A percentile compares a stretch with the other conserved stretches of the same genome.
Conservation (phyloP, 192 early-diverging fungal species). For the Chytriomyces sp. region DNA sequence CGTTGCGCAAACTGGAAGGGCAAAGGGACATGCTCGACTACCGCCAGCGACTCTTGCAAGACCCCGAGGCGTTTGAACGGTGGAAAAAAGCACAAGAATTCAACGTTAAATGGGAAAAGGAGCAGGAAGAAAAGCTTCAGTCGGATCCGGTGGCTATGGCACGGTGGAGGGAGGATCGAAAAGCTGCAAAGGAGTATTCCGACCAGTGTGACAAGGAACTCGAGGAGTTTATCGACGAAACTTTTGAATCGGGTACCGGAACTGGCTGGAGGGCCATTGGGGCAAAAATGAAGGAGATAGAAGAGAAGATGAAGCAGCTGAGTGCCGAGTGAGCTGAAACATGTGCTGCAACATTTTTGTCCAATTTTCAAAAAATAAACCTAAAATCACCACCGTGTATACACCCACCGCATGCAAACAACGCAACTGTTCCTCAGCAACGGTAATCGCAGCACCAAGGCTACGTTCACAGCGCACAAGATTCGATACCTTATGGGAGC, state of each 20-base stretch:
- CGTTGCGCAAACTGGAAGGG: background rate
- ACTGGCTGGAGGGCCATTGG: background rate
- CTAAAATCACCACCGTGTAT: no score
- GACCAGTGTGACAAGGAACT: background rate
- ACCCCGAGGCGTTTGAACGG: constrained; percentile 13
- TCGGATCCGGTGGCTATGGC: background rate
- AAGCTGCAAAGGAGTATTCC: constrained; percentile 10
- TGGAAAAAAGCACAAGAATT: background rate
- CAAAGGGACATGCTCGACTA: background rate
- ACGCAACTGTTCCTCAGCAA: constrained; percentile 29
- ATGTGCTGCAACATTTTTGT: no score
- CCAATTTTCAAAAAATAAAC: no score
- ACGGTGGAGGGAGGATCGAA: constrained; percentile 8
- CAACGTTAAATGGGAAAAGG: background rate
- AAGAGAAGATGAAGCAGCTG: constrained; percentile 1
- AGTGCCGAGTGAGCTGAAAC: no score
- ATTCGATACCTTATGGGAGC: constrained; percentile 19
- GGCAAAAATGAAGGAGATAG: constrained; percentile 5
- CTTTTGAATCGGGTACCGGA: background rate
- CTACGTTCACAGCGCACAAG: constrained; percentile 25
- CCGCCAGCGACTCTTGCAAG: background rate
- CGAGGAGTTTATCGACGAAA: constrained; percentile 7
- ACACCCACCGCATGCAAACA: background rate
- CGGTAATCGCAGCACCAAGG: constrained; percentile 23
- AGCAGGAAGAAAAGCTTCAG: constrained; percentile 1